Percentiles rank a stretch among this genome's conserved stretches.
Conservation (phyloP, 2,329 filamentous ascomycete genomes). For the Arthrobotrys musiformis region DNA sequence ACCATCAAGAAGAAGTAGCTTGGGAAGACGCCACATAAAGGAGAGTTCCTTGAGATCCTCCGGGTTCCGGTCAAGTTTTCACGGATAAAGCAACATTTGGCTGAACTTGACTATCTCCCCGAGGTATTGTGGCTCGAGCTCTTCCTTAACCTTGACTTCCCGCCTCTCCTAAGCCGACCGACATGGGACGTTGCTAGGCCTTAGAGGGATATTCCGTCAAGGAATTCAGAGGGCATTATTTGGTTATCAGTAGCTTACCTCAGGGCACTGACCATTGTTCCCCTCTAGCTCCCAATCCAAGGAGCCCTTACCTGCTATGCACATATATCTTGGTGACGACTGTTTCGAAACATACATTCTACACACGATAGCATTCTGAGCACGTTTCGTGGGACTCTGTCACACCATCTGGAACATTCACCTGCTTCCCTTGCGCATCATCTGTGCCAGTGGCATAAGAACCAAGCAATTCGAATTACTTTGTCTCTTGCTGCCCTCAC, state of each 20-base stretch:
- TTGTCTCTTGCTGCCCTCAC: background rate
- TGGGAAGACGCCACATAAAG: slow-evolving; percentile 3
- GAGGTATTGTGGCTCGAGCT: slow-evolving; percentile 53
- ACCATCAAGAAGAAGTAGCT: background rate
- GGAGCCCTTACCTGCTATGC: slow-evolving; percentile 34
- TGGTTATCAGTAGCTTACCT: slow-evolving; percentile 37
- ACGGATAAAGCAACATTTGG: slow-evolving; percentile 55
- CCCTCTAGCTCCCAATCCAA: slow-evolving; percentile 40
- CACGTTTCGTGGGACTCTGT: slow-evolving; percentile 52
- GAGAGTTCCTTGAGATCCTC: slow-evolving; percentile 22
- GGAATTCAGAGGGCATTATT: slow-evolving; percentile 21
- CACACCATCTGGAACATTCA: slow-evolving; percentile 37
- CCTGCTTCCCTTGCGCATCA: slow-evolving; percentile 21
- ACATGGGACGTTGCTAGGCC: slow-evolving; percentile 40
- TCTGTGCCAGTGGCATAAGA: background rate
- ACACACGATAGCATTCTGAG: slow-evolving; percentile 34
- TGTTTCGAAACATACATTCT: slow-evolving; percentile 45
- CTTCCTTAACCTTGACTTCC: slow-evolving; percentile 34
- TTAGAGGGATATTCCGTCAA: slow-evolving; percentile 53
- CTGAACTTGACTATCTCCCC: slow-evolving; percentile 43
- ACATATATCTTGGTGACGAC: slow-evolving; percentile 17
- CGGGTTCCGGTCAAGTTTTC: slow-evolving; percentile 53
- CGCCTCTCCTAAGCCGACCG: slow-evolving; percentile 39
- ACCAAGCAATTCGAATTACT: background rate
- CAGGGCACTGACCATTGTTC: slow-evolving; percentile 36